These are phyloP conservation scores for Dioszegia aurantiaca DNA, from an alignment of 768 basidiomycete genomes.

Conservation along the genomic window DNA sequence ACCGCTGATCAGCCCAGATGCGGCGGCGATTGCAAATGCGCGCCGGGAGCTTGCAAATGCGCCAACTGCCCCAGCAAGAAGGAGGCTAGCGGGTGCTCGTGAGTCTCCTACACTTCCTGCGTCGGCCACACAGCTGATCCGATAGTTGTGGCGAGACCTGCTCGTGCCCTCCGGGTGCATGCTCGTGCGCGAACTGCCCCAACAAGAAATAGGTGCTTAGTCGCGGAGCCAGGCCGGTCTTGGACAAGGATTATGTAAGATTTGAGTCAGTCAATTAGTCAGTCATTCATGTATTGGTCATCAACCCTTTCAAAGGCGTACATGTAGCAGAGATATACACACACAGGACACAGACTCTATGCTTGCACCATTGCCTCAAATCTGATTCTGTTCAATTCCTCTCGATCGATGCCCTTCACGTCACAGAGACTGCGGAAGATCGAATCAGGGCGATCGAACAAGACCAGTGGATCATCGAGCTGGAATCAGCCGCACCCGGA, in stretches of 20 bases:
- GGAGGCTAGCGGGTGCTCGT: constrained; percentile 21
- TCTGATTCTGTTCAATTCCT: constrained; percentile 8
- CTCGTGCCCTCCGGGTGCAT: constrained; percentile 24
- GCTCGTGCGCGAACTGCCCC: constrained; percentile 28
- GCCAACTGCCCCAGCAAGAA: constrained; percentile 29
- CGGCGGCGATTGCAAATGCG: constrained; percentile 23
- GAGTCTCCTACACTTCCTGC: not conserved
- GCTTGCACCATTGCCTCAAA: not conserved
- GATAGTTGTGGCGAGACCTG: constrained; percentile 20
- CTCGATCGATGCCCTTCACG: constrained; percentile 17
- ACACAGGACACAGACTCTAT: not conserved
- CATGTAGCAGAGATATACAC: not conserved
- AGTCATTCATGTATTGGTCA: too few species aligned
- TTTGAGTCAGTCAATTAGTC: constrained; percentile 1
- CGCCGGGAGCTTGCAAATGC: constrained; percentile 24
- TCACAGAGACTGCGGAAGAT: constrained; percentile 12
- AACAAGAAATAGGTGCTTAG: constrained; percentile 16
- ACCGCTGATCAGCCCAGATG: constrained; percentile 13
- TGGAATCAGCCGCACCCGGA: constrained; percentile 42
- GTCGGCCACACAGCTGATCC: not conserved
- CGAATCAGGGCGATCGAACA: constrained; percentile 3
- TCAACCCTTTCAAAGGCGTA: too few species aligned
- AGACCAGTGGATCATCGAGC: not conserved
- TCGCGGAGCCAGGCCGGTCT: not conserved
- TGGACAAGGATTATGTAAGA: not conserved